Evolutionary conservation across 2,329 filamentous ascomycete genomes (phyloP), one percentile per base, ranked within the genome.

Genomic region (Stromatinia cepivora): DNA sequence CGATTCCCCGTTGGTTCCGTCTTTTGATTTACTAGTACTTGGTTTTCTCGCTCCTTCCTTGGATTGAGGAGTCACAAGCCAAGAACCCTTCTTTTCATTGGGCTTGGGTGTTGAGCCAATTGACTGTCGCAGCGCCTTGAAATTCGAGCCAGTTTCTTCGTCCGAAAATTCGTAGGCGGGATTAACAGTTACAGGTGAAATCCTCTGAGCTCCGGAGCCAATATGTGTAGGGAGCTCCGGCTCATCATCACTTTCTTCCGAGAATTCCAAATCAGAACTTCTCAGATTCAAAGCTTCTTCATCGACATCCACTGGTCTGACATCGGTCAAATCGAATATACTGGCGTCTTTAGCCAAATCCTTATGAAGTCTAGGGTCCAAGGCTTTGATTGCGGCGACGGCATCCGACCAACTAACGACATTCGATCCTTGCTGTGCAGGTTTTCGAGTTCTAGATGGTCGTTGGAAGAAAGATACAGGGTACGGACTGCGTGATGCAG

Each of bases 391-490:
- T 11, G 70, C 68, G 39, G 74, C 72, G 25, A 75, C 72, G n/a
- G 76, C 76, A 52, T 77, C 72, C n/a, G 72, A 71, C 77, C 76
- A 78, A 69, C 70, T 75, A 36, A 77, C 69, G 13, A 77, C 72
- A 48, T 69, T 72, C 11, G 75, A 72, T 62, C 76, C 75, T 34
- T 71, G 70, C 46, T 75, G 72, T 17, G 70, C 71, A 62, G 75
- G 76, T 61, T 71, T 75, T 39, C 74, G 70, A 61, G 71, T 39
- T 57, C 75, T 70, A 36, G 58, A 52, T 54, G 75, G 72, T 20
- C 71, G 70, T 36, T 70, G 63, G 25, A 50, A n/a, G 22, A 31
- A 46, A 28, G 56, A 39, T 42, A 50, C 22, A 5, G 59, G n/a
- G 17, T 63, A 22, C 22, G 31, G 45, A 58, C n/a, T 39, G 28